Base-by-base conservation (phyloP, 805 yeast genomes). In the Candida tammaniensis region DNA sequence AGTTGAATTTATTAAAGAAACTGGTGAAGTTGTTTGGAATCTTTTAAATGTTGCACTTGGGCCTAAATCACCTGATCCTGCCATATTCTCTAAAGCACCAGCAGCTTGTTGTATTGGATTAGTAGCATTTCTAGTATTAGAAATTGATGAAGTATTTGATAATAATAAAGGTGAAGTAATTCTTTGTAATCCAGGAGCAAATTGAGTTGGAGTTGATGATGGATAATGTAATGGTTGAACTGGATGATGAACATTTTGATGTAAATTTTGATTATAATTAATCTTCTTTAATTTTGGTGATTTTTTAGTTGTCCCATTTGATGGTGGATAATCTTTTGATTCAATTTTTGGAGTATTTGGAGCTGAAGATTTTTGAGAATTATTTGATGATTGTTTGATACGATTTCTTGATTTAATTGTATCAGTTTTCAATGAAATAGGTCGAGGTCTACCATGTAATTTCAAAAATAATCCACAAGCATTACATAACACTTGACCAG, bases 391-490 rank as follows among this genome's bases (percentile, higher is more conserved):
- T 21, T 39, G 47, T 50, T 82, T 81, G 51, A 84, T 82, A 51
- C 98, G 74, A 55, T 89, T 89, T 54, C 98, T 74, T 27, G 93
- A 81, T 62, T 88, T 87, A 57, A 89, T 89, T 18, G 89, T 88
- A 62, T 89, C 95, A 8, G 96, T 86, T 57, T 89, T 89, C 51
- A 89, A 68, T 16, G 88, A 79, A 35, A 88, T 88, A 5, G 98
- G 97, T 50, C 98, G 72, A 24, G 96, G 86, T 35, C 95, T 76
- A 16, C 96, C 96, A 54, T 89, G 98, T 26, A 89, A 72, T 61
- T 89, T 89, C 40, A 88, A 63, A 51, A 87, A 87, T 31, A 87
- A 67, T 0, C 96, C 96, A 65, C 96, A 87, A 7, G 98, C 98
- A 63, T 89, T 89, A 59, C 98, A 89, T 30, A 89, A 70, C 21